phyloP scores from a whole-genome alignment of 2,329 filamentous ascomycete genomes.

The Sporothrix brasiliensis region DNA sequence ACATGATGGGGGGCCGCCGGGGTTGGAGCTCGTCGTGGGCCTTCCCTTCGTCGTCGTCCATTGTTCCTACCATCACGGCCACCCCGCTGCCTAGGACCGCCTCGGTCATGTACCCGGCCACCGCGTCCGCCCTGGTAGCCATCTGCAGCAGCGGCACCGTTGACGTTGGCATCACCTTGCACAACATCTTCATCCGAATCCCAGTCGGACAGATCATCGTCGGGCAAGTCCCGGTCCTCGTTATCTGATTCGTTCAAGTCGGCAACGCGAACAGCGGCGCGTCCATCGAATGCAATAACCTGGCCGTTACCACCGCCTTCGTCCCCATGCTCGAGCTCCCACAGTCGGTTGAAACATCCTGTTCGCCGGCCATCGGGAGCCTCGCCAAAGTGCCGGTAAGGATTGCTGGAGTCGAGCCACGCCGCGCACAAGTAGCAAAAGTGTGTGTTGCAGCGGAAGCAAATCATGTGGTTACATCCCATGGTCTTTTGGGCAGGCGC shows the following conservation, averaged over 20 bases:
- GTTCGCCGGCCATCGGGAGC: constrained; percentile 55
- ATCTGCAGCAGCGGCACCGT: not conserved
- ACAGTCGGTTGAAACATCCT: constrained; percentile 80
- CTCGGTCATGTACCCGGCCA: not conserved
- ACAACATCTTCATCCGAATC: not conserved
- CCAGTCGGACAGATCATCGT: not conserved
- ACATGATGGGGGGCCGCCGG: constrained; percentile 38
- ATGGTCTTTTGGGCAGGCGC: constrained; percentile 85
- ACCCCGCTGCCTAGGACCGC: not conserved
- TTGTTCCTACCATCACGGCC: not conserved
- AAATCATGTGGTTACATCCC: constrained; percentile 97
- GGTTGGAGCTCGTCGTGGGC: not conserved
- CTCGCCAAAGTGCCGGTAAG: constrained; percentile 86
- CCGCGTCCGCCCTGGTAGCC: constrained; percentile 1
- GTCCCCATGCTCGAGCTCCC: constrained; percentile 86
- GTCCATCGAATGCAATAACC: constrained; percentile 45
- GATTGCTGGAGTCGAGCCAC: constrained; percentile 81
- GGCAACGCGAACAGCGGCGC: constrained; percentile 36
- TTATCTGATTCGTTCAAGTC: constrained; percentile 36
- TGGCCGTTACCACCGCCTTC: constrained; percentile 54
- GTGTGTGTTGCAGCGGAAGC: constrained; percentile 84
- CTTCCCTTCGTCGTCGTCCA: not conserved
- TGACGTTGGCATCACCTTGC: not conserved
- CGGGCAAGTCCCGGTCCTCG: not conserved
- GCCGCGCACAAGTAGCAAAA: constrained; percentile 93